Conservation (phyloP, 192 early-diverging fungal species). For the Linnemannia hyalina region DNA sequence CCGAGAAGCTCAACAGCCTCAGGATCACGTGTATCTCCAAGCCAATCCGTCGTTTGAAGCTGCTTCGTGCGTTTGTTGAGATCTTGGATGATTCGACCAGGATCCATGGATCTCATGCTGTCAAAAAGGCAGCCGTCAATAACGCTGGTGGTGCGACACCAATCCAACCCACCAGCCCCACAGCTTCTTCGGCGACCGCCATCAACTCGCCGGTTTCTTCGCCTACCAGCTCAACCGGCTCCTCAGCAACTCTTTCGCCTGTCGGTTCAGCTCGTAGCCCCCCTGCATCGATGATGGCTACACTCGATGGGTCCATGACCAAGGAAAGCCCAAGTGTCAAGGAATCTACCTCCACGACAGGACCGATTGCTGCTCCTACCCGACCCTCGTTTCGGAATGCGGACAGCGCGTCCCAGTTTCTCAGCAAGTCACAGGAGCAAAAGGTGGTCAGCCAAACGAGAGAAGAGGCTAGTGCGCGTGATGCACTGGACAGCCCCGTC, state of each 20-base stretch:
- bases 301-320: slow-evolving; percentile 21
- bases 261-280: slow-evolving; percentile 18
- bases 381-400: not conserved
- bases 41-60: slow-evolving; percentile 59
- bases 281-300: slow-evolving; percentile 10
- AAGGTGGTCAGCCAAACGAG: slow-evolving; percentile 8
- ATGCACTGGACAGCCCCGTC: not conserved
- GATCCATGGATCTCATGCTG: slow-evolving; percentile 31
- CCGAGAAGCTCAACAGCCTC: slow-evolving; percentile 36
- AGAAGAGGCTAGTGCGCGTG: not conserved
- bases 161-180: slow-evolving; percentile 20
- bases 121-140: slow-evolving; percentile 8
- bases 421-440: slow-evolving; percentile 20
- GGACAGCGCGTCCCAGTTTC: slow-evolving; percentile 10
- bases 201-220: slow-evolving; percentile 19
- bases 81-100: slow-evolving; percentile 45
- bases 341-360: not conserved
- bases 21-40: slow-evolving; percentile 58
- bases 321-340: not conserved
- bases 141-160: not conserved
- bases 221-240: not conserved
- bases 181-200: slow-evolving; percentile 1
- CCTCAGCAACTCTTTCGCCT: slow-evolving; percentile 14
- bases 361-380: not conserved
- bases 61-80: slow-evolving; percentile 58